Percentiles rank a stretch among this genome's conserved stretches.
Evolutionary conservation across 1,139 yeast species (phyloP).

Genomic region (Geotrichum citri-aurantii): DNA sequence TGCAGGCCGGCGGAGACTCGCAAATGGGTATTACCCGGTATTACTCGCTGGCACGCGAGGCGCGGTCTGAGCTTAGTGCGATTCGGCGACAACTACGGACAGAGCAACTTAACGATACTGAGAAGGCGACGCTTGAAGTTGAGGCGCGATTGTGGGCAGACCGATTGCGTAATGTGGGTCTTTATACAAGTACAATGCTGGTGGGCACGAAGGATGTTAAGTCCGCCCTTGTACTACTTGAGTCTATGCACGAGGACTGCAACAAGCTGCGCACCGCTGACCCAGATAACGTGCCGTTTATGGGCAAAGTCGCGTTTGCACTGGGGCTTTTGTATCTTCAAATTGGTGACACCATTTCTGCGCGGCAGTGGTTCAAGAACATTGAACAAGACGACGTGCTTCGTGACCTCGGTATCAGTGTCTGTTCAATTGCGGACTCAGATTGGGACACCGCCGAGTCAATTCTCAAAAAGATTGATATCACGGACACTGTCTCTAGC

Average conservation of each 20-base stretch:
- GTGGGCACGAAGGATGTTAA: constrained; percentile 32
- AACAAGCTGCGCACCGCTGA: constrained; percentile 10
- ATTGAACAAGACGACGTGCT: constrained; percentile 10
- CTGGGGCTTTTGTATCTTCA: constrained; percentile 28
- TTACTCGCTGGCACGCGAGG: constrained; percentile 31
- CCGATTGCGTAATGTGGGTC: constrained; percentile 31
- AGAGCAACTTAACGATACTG: constrained; percentile 18
- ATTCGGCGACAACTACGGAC: constrained; percentile 14
- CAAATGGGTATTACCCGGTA: constrained; percentile 27
- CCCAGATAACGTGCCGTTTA: constrained; percentile 13
- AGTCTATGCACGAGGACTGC: constrained; percentile 24
- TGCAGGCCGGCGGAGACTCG: constrained; percentile 29
- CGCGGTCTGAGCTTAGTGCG: constrained; percentile 16
- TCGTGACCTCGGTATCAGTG: constrained; percentile 21
- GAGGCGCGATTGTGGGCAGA: constrained; percentile 24
- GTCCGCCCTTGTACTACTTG: constrained; percentile 33
- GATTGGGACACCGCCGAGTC: constrained; percentile 27
- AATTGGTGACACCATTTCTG: constrained; percentile 30
- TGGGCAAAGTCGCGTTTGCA: constrained; percentile 21
- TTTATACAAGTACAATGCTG: constrained; percentile 33
- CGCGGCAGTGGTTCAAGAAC: constrained; percentile 30
- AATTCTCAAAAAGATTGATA: constrained; percentile 16
- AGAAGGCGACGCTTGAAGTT: neutral
- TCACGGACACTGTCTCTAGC: neutral
- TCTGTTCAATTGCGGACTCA: constrained; percentile 30